Conservation (phyloP, 2,329 filamentous ascomycete species). For the Talaromyces sp. region DNA sequence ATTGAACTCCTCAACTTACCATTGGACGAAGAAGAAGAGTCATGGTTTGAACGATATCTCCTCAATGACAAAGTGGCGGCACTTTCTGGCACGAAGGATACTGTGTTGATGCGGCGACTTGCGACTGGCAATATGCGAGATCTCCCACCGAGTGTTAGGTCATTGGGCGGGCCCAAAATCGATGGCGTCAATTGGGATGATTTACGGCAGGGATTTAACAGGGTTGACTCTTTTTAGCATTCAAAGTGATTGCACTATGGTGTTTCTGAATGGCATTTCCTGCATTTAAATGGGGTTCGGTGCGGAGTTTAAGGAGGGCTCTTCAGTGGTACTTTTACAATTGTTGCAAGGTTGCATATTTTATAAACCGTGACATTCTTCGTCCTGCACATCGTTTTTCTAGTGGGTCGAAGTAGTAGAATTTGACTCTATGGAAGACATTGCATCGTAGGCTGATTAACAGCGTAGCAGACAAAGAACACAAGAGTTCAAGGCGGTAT, state of each 20-base stretch:
- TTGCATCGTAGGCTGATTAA: too few relatives aligned
- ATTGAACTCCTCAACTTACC: conserved; percentile 69
- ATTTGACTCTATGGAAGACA: too few relatives aligned
- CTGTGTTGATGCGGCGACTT: conserved; percentile 67
- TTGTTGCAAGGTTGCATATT: not conserved
- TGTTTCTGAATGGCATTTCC: not conserved
- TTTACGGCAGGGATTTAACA: conserved; percentile 33
- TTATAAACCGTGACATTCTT: not conserved
- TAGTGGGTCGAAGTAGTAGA: too few relatives aligned
- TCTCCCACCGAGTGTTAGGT: conserved; percentile 30
- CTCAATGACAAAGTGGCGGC: conserved; percentile 59
- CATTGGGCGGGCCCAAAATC: conserved; percentile 41
- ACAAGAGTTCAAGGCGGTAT: too few relatives aligned
- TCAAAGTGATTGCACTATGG: not conserved
- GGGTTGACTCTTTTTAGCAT: not conserved
- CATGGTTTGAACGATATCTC: conserved; percentile 67
- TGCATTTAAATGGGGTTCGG: not conserved
- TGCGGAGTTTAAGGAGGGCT: not conserved
- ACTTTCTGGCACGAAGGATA: conserved; percentile 64
- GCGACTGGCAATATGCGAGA: conserved; percentile 53
- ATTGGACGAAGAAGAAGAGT: conserved; percentile 64
- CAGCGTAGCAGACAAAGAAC: too few relatives aligned
- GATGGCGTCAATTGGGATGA: conserved; percentile 52
- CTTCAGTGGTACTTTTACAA: not conserved
- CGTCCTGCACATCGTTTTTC: too few relatives aligned